phyloP scores from a whole-genome alignment of 164 flowering plant genomes.

The Paratinospora sagittata region DNA sequence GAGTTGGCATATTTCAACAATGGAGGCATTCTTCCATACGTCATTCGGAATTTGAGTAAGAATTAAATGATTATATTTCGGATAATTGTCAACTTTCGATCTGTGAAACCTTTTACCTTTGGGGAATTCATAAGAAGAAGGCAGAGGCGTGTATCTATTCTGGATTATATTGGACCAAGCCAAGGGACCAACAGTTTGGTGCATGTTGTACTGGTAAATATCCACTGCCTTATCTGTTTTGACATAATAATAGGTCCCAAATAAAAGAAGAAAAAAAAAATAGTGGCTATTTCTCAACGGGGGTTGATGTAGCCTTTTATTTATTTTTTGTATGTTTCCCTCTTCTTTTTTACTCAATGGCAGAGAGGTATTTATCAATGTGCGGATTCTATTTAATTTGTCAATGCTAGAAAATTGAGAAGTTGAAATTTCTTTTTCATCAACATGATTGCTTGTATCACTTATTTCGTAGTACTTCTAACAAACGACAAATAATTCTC shows the following conservation, averaged over 20 bases:
- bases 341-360: background rate
- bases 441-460: background rate
- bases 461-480: background rate
- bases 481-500: background rate
- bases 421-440: background rate
- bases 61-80: constrained; percentile 12
- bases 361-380: background rate
- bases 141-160: background rate
- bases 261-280: background rate
- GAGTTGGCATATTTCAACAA: constrained; percentile 80
- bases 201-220: background rate
- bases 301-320: background rate
- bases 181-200: background rate
- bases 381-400: background rate
- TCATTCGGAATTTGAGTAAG: constrained; percentile 50
- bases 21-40: constrained; percentile 91
- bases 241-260: constrained; percentile 1
- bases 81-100: background rate
- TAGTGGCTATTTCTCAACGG: background rate
- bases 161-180: background rate
- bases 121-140: background rate
- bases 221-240: background rate
- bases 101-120: background rate
- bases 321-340: background rate
- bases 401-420: background rate